Evolutionary conservation across 2,329 filamentous ascomycete genomes (phyloP).

Genomic region (Verticillium albo-atrum): DNA sequence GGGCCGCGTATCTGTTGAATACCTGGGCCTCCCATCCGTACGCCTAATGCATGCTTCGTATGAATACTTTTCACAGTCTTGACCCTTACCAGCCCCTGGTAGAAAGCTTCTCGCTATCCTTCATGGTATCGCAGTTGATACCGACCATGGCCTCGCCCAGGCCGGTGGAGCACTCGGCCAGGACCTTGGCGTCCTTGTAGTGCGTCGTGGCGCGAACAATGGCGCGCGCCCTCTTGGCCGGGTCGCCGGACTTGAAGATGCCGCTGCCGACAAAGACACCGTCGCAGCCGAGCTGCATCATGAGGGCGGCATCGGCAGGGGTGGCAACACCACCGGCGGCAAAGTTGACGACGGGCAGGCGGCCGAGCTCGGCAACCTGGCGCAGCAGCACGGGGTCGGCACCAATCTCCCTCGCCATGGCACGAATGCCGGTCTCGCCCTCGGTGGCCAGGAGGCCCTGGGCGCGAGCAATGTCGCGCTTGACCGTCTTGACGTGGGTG

Average conservation of each 20-base stretch:
- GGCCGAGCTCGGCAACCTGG: constrained; percentile 80
- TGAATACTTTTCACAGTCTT: not conserved
- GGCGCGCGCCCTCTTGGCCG: constrained; percentile 83
- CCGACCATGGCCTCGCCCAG: constrained; percentile 98
- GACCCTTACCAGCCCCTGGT: constrained; percentile 71
- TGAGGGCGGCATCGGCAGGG: constrained; percentile 86
- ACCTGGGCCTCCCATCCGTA: not conserved
- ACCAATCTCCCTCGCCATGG: constrained; percentile 76
- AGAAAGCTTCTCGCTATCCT: constrained; percentile 75
- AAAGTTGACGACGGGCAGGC: constrained; percentile 95
- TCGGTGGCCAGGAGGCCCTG: constrained; percentile 64
- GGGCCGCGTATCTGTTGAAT: constrained; percentile 1
- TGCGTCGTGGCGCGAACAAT: constrained; percentile 95
- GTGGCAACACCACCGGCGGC: constrained; percentile 99
- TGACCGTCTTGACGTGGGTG: constrained; percentile 90
- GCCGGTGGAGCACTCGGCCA: constrained; percentile 83
- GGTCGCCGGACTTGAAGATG: constrained; percentile 95
- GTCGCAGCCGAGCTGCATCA: constrained; percentile 99
- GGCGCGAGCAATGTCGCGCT: constrained; percentile 73
- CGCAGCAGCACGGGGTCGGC: constrained; percentile 74
- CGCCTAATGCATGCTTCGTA: not conserved
- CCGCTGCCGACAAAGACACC: constrained; percentile 96
- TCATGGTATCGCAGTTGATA: constrained; percentile 79
- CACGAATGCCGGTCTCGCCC: constrained; percentile 52
- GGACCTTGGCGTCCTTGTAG: constrained; percentile 76